These are phyloP conservation scores for Lithospermum erythrorhizon DNA, from an alignment of 257 asterid genomes.

Conservation along the genomic window DNA sequence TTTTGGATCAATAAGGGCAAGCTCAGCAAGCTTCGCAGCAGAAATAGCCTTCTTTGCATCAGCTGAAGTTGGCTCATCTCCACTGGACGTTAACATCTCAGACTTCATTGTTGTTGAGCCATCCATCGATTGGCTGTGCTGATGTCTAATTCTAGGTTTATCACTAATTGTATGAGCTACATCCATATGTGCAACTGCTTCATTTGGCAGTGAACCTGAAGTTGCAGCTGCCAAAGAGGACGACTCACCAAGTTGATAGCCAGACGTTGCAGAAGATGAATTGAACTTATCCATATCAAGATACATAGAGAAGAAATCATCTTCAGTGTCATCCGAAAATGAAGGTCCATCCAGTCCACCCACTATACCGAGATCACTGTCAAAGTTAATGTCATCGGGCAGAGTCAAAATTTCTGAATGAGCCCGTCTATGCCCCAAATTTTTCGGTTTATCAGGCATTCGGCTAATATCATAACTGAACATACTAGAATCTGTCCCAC, in stretches of 20 bases:
- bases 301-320: conserved; percentile 69
- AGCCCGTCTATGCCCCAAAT: conserved; percentile 80
- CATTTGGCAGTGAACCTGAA: conserved; percentile 32
- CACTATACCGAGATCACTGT: conserved; percentile 87
- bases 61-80: conserved; percentile 58
- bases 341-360: conserved; percentile 96
- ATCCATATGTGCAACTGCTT: conserved; percentile 24
- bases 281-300: conserved; percentile 89
- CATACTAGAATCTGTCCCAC: conserved; percentile 33
- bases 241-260: conserved; percentile 56
- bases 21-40: conserved; percentile 98
- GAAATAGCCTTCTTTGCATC: conserved; percentile 88
- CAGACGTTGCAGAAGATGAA: conserved; percentile 64
- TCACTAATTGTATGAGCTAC: conserved; percentile 26
- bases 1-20: conserved; percentile 92
- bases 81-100: conserved; percentile 76
- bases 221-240: conserved; percentile 35
- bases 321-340: conserved; percentile 81
- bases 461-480: conserved; percentile 79
- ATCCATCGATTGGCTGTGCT: conserved; percentile 99
- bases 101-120: conserved; percentile 82
- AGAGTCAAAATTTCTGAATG: conserved; percentile 93
- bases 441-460: conserved; percentile 90
- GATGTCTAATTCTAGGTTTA: conserved; percentile 80
- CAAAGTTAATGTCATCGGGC: conserved; percentile 92